Evolutionary conservation across 495 filamentous ascomycete species (phyloP).

Genomic region (Talaromyces liani): DNA sequence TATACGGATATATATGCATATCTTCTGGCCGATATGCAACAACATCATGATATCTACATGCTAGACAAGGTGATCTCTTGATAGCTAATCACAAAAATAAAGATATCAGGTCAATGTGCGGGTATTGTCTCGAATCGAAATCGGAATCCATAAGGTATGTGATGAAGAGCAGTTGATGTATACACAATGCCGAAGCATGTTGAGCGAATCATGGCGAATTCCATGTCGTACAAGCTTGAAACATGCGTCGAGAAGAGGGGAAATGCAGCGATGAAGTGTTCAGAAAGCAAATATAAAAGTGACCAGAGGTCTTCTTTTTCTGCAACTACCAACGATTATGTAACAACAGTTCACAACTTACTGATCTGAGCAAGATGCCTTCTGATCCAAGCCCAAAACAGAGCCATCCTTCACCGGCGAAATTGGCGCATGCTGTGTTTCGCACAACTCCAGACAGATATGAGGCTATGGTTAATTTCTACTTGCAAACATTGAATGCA

Average conservation of each 20-base stretch:
- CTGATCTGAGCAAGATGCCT: not conserved
- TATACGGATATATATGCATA: too few species aligned
- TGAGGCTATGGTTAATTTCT: not conserved
- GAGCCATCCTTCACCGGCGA: not conserved
- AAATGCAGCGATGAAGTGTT: not conserved
- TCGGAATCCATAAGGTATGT: not conserved
- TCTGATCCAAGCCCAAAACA: not conserved
- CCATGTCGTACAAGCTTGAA: not conserved
- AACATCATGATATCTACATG: too few species aligned
- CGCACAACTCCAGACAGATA: not conserved
- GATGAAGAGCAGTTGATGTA: not conserved
- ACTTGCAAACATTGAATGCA: not conserved
- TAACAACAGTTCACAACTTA: not conserved
- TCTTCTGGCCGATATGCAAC: too few species aligned
- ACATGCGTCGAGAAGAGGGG: not conserved
- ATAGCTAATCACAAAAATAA: too few species aligned
- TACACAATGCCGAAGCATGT: not conserved
- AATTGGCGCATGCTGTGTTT: not conserved
- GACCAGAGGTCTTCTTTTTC: too few species aligned
- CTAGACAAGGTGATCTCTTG: too few species aligned
- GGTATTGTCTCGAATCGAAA: not conserved
- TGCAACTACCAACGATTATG: not conserved
- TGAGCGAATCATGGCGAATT: not conserved
- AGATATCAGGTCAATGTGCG: too few species aligned
- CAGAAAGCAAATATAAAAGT: not conserved